Evolutionary conservation across 495 filamentous ascomycete genomes (phyloP).

Genomic region (Tuber borchii): DNA sequence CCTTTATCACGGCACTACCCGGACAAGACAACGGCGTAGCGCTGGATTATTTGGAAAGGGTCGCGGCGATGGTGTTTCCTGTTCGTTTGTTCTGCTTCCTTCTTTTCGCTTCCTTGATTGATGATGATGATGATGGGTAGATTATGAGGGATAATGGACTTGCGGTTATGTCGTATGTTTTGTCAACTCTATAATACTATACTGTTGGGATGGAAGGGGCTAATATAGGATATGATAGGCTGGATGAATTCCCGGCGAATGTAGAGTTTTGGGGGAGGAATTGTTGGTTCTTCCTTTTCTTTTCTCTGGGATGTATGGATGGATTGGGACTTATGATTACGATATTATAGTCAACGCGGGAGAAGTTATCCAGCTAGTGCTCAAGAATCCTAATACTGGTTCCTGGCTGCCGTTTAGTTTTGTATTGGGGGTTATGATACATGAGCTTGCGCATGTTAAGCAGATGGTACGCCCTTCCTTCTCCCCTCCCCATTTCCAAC

Average conservation of each 20-base stretch:
- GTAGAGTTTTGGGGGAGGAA: constrained; percentile 54
- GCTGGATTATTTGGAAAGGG: constrained; percentile 64
- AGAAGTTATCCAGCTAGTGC: constrained; percentile 73
- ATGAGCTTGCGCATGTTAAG: constrained; percentile 64
- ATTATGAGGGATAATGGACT: constrained; percentile 66
- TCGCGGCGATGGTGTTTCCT: constrained; percentile 58
- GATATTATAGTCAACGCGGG: constrained; percentile 58
- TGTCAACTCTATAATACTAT: neutral
- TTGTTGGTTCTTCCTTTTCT: constrained; percentile 14
- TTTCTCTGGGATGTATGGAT: neutral
- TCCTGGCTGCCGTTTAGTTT: constrained; percentile 68
- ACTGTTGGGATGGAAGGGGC: neutral
- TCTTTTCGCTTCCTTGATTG: neutral
- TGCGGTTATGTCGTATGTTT: constrained; percentile 53
- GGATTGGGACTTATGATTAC: neutral
- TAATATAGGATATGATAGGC: constrained; percentile 28
- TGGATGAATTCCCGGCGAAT: constrained; percentile 72
- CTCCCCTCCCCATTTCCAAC: neutral
- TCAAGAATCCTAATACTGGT: constrained; percentile 55
- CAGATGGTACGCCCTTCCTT: constrained; percentile 53
- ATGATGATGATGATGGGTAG: constrained; percentile 9
- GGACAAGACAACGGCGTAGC: constrained; percentile 55
- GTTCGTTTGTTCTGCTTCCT: constrained; percentile 12
- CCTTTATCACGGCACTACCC: constrained; percentile 68
- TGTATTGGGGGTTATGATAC: constrained; percentile 69